A percentile compares a stretch with the other conserved stretches of the same genome.
Conservation (phyloP, 1,139 yeast species). For the Nakaseomyces nivariensis region DNA sequence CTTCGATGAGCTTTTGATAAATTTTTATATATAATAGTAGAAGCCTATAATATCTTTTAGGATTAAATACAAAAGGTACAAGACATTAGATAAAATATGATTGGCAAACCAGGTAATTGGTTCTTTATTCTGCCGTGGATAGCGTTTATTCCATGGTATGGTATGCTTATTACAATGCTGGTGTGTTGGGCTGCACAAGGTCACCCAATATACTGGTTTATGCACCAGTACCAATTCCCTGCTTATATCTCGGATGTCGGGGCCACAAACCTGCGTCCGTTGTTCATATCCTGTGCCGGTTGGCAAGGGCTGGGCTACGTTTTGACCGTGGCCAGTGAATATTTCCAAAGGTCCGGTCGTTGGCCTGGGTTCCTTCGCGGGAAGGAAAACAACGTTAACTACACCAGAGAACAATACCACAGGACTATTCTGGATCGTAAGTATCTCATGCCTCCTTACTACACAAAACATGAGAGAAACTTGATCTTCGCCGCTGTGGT, state of each 20-base stretch:
- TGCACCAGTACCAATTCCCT: constrained; percentile 41
- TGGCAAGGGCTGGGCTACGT: constrained; percentile 71
- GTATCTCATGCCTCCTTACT: constrained; percentile 32
- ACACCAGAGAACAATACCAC: background rate
- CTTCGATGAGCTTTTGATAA: background rate
- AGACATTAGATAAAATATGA: background rate
- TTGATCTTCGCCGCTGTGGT: constrained; percentile 29
- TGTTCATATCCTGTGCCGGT: constrained; percentile 69
- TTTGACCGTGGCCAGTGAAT: constrained; percentile 40
- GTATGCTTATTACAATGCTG: constrained; percentile 65
- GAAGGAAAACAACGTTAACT: background rate
- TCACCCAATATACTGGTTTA: constrained; percentile 55
- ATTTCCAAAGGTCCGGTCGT: constrained; percentile 19
- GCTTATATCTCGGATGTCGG: constrained; percentile 78
- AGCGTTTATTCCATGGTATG: constrained; percentile 59
- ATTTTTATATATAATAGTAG: too few relatives aligned
- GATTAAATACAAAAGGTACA: too few relatives aligned
- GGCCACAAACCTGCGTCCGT: constrained; percentile 73
- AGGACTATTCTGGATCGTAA: constrained; percentile 5
- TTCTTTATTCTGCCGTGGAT: constrained; percentile 45
- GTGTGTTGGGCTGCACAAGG: constrained; percentile 73
- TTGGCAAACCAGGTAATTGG: constrained; percentile 26
- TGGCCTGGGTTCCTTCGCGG: constrained; percentile 7
- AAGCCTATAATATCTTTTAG: too few relatives aligned
- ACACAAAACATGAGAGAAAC: constrained; percentile 31